phyloP scores from a whole-genome alignment of 768 basidiomycete species.

The Mycena rosella region DNA sequence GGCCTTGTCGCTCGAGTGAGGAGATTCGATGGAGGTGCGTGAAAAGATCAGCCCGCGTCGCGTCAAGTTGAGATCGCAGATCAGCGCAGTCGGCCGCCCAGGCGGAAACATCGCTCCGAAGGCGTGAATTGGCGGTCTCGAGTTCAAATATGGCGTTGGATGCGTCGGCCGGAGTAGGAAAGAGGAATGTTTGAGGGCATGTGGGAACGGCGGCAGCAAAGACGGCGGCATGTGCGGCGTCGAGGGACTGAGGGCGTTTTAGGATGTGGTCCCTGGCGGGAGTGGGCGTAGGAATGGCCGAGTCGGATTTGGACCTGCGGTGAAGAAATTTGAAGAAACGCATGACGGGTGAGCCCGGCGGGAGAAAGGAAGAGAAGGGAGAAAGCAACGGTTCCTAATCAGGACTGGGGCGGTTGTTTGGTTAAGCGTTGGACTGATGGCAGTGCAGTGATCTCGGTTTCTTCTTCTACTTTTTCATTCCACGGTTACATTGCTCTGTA shows the following conservation, averaged over 20 bases:
- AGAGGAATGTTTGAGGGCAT: slow-evolving; percentile 42
- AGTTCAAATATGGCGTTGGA: slow-evolving; percentile 41
- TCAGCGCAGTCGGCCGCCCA: slow-evolving; percentile 21
- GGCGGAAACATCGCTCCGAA: slow-evolving; percentile 24
- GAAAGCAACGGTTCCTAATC: slow-evolving; percentile 3
- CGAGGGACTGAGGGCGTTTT: slow-evolving; percentile 35
- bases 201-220: slow-evolving; percentile 31
- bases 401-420: slow-evolving; percentile 10
- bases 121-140: slow-evolving; percentile 33
- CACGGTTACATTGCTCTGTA: neutral
- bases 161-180: slow-evolving; percentile 36
- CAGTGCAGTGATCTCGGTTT: neutral
- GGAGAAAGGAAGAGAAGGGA: too few species aligned
- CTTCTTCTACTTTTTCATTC: neutral
- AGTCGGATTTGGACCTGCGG: slow-evolving; percentile 61
- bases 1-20: slow-evolving; percentile 27
- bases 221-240: slow-evolving; percentile 34
- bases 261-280: slow-evolving; percentile 29
- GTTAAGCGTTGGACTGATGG: neutral
- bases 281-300: slow-evolving; percentile 47
- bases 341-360: slow-evolving; percentile 53
- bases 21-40: slow-evolving; percentile 32
- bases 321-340: slow-evolving; percentile 63
- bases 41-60: slow-evolving; percentile 32
- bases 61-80: slow-evolving; percentile 30